Conservation (phyloP, 1,284 basidiomycete species). For the Sanghuangporus baumii region DNA sequence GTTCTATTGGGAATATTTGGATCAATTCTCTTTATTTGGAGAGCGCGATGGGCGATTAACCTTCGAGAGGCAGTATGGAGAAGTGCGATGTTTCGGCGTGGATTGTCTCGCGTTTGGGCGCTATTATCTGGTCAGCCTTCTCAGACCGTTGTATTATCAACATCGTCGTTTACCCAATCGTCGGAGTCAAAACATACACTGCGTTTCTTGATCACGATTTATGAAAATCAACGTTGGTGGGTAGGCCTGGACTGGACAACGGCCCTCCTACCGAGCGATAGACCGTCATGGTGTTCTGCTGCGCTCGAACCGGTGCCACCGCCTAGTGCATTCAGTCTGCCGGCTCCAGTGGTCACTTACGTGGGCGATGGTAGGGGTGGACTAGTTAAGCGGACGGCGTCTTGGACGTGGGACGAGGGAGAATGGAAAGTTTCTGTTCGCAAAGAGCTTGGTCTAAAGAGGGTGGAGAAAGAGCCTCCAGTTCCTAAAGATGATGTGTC, state of each 20-base stretch:
- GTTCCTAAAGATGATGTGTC: conserved; percentile 42
- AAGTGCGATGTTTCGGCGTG: conserved; percentile 65
- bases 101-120: conserved; percentile 42
- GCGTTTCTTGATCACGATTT: conserved; percentile 82
- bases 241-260: conserved; percentile 90
- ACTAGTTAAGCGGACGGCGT: conserved; percentile 64
- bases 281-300: conserved; percentile 81
- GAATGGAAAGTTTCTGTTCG: conserved; percentile 78
- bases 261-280: conserved; percentile 84
- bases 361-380: conserved; percentile 35
- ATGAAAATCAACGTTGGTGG: conserved; percentile 97
- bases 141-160: background rate
- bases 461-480: conserved; percentile 58
- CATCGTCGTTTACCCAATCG: background rate
- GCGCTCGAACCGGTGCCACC: conserved; percentile 55
- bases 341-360: conserved; percentile 46
- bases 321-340: conserved; percentile 57
- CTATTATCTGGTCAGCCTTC: conserved; percentile 42
- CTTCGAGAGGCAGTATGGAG: conserved; percentile 50
- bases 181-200: conserved; percentile 30
- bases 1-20: conserved; percentile 56
- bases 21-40: conserved; percentile 52
- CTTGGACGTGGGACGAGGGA: conserved; percentile 82
- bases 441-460: conserved; percentile 44
- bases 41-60: conserved; percentile 57